Conservation (phyloP, 768 basidiomycete species). For the Leccinum pellstonianum region DNA sequence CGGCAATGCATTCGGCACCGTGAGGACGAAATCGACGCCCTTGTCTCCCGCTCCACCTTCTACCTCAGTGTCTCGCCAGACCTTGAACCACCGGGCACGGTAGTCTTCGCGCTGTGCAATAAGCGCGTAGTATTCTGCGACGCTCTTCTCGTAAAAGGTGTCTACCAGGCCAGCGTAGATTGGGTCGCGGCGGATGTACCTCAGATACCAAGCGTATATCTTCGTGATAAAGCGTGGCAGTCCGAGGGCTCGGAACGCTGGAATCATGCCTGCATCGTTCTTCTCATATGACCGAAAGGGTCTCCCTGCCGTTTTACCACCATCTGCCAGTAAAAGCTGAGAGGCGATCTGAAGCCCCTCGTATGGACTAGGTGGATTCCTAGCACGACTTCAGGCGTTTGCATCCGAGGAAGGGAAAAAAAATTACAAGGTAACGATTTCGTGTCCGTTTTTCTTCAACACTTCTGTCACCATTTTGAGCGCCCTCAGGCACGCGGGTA, state of each 20-base stretch:
- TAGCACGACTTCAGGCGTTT: slow-evolving; percentile 20
- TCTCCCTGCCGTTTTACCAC: slow-evolving; percentile 37
- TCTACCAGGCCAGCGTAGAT: slow-evolving; percentile 56
- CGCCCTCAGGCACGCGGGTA: slow-evolving; percentile 62
- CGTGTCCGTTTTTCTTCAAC: slow-evolving; percentile 47
- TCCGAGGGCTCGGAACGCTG: slow-evolving; percentile 37
- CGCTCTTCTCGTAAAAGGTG: slow-evolving; percentile 46
- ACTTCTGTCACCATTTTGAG: slow-evolving; percentile 45
- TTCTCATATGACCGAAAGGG: slow-evolving; percentile 42
- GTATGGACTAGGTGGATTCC: slow-evolving; percentile 44
- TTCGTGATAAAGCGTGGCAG: slow-evolving; percentile 47
- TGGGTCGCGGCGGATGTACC: slow-evolving; percentile 50
- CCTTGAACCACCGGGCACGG: slow-evolving; percentile 39
- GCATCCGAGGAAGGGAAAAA: no score
- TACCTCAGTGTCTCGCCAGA: slow-evolving; percentile 30
- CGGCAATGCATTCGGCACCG: slow-evolving; percentile 60
- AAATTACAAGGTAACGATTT: slow-evolving; percentile 51
- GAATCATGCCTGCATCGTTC: slow-evolving; percentile 49
- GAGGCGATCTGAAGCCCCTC: slow-evolving; percentile 53
- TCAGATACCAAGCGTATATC: slow-evolving; percentile 50
- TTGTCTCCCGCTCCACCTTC: slow-evolving; percentile 33
- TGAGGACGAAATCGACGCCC: slow-evolving; percentile 61
- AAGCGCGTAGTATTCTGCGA: slow-evolving; percentile 50
- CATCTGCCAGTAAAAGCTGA: slow-evolving; percentile 52
- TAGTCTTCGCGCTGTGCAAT: slow-evolving; percentile 46